Base-by-base conservation (phyloP, 2,329 filamentous ascomycete genomes). In the Penicillium sp. region DNA sequence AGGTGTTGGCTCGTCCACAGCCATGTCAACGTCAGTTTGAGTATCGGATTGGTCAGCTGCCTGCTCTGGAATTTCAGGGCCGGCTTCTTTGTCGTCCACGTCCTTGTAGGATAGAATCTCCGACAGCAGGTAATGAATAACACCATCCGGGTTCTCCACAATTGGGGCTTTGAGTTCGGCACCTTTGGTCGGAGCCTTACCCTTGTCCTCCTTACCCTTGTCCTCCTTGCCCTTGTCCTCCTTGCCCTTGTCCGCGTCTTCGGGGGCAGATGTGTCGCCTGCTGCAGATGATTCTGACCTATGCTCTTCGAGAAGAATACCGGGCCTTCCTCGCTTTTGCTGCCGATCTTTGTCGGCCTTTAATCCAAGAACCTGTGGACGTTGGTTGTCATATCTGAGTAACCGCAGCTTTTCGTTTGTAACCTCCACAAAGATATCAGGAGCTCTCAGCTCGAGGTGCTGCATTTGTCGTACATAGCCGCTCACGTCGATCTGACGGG, bases 81-180 rank as follows among this genome's bases (percentile, higher is more conserved):
- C 57, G 13, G 82, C 73, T 57, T 92, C 88, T 67, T 89, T 92
- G 68, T 97, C 93, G 37, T 96, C 90, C 5, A 96, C 91, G 69
- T 96, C 92, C 66, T 89, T 89, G 75, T 96, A 97, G 49, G 90
- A 92, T 54, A 97, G 81, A 44, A 99, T 79, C 72, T 99, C 94
- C 56, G 90, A 95, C 5, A 99, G 85, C 22, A 99, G 81, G 74
- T 96, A 99, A 68, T 97, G 91, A 56, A 99, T 88, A 4, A 99
- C 91, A 4, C 94, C 94, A 72, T 97, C 94, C 0, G 93, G 91
- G 60, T 94, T 92, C 72, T 97, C 92, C 6, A 97, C 86, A 13
- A 92, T 82, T 1, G 94, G 93, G 9, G 89, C 81, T 74, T 95
- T 97, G 39, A 85, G 75, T 58, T 97, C 92, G 0, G 76, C 65